A percentile compares a stretch with the other conserved stretches of the same genome.
Conservation (phyloP, 2,329 filamentous ascomycete species). For the Fusarium agapanthi region DNA sequence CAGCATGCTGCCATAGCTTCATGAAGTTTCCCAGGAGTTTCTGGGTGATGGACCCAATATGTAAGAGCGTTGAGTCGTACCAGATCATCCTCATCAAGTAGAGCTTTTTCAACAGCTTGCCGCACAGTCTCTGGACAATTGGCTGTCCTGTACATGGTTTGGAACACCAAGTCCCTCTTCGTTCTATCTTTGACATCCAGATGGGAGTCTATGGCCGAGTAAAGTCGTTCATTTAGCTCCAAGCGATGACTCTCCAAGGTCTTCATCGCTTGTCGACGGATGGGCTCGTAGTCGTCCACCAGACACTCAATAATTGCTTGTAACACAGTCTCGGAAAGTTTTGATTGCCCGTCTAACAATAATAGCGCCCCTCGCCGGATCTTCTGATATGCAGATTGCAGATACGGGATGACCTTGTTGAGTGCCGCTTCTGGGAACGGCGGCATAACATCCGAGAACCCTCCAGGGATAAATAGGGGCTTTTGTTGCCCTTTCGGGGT, state of each 20-base stretch:
- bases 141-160: background rate
- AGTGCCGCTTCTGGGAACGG: background rate
- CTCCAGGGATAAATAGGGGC: background rate
- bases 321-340: background rate
- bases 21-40: background rate
- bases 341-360: background rate
- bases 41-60: background rate
- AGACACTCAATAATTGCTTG: background rate
- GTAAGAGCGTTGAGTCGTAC: background rate
- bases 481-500: accelerated
- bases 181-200: background rate
- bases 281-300: background rate
- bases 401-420: background rate
- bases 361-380: background rate
- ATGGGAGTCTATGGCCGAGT: background rate
- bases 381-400: background rate
- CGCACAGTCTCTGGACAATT: too few species aligned
- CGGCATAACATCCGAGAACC: background rate
- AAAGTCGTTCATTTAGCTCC: background rate
- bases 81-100: background rate
- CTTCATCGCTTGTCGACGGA: background rate
- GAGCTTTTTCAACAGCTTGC: background rate
- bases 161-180: background rate
- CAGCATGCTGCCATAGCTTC: background rate
- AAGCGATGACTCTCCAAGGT: background rate